phyloP scores from a whole-genome alignment of 1,284 basidiomycete species.

The Cryptococcus hybrid region DNA sequence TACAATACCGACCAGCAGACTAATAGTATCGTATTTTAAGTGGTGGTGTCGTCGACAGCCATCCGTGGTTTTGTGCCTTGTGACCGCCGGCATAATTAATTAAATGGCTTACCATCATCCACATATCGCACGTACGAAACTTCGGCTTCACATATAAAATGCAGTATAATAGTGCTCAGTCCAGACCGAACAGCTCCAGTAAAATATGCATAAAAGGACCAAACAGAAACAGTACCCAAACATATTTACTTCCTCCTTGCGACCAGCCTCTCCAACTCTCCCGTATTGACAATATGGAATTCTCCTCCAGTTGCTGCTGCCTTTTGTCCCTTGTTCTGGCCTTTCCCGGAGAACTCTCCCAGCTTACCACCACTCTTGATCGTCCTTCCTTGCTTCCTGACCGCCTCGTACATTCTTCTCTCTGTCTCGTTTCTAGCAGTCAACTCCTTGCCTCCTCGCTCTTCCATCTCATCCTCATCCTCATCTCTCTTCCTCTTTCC shows the following conservation, averaged over 20 bases:
- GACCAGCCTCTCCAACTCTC: conserved; percentile 66
- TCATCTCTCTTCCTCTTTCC: conserved; percentile 15
- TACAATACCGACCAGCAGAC: no score
- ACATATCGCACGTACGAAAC: no score
- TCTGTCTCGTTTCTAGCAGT: conserved; percentile 61
- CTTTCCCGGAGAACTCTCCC: conserved; percentile 63
- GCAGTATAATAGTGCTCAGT: no score
- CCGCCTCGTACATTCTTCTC: conserved; percentile 81
- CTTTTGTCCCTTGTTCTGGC: conserved; percentile 8
- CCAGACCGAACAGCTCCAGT: no score
- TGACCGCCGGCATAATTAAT: no score
- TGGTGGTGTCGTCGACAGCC: no score
- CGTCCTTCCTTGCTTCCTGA: conserved; percentile 77
- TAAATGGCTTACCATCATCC: no score
- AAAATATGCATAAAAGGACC: no score
- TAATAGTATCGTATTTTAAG: no score
- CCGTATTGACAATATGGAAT: conserved; percentile 74
- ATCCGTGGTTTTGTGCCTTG: no score
- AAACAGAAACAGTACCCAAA: no score
- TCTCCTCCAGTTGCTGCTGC: conserved; percentile 61
- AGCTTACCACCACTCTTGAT: conserved; percentile 77
- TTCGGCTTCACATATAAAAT: no score
- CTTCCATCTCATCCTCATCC: conserved; percentile 52
- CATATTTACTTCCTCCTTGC: conserved; percentile 15
- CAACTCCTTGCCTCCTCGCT: conserved; percentile 38